A percentile compares a stretch with the other conserved stretches of the same genome.
Conservation (phyloP, 2,329 filamentous ascomycete genomes). For the Periconia macrospinosa region DNA sequence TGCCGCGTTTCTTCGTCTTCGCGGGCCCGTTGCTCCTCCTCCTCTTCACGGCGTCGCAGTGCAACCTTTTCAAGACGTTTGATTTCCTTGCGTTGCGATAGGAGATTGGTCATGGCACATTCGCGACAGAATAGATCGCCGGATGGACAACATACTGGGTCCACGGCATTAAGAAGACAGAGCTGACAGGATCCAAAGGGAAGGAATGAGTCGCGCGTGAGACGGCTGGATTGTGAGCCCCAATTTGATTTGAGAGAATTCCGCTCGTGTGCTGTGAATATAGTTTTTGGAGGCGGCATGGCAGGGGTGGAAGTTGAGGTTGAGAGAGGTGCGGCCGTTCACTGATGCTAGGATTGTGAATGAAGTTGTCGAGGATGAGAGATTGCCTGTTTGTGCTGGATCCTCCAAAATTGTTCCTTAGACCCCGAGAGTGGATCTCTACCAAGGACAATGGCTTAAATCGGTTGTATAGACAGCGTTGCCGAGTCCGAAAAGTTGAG, state of each 20-base stretch:
- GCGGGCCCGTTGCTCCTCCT: constrained; percentile 60
- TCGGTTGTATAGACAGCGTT: background rate
- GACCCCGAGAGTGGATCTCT: background rate
- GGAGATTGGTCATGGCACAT: constrained; percentile 87
- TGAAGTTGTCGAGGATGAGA: no score
- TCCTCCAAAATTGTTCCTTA: no score
- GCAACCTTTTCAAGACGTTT: constrained; percentile 73
- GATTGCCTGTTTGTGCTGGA: no score
- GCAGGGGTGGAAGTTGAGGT: background rate
- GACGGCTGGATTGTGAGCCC: constrained; percentile 79
- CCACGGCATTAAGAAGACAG: constrained; percentile 77
- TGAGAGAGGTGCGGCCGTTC: background rate
- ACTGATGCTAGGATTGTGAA: no score
- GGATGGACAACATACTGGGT: constrained; percentile 75
- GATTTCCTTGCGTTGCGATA: constrained; percentile 89
- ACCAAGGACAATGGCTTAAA: background rate
- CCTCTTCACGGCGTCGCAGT: constrained; percentile 64
- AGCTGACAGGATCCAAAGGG: constrained; percentile 87
- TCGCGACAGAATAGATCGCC: constrained; percentile 96
- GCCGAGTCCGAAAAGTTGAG: constrained; percentile 2
- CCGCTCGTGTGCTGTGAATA: constrained; percentile 93
- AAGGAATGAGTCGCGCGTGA: constrained; percentile 88
- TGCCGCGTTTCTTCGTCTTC: constrained; percentile 70
- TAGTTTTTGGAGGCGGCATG: constrained; percentile 46
- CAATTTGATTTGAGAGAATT: constrained; percentile 78